A percentile compares a stretch with the other conserved stretches of the same genome.
These are phyloP conservation scores for Emmonsiellopsis sp. DNA, from an alignment of 2,329 filamentous ascomycete species.

Conservation along the genomic window DNA sequence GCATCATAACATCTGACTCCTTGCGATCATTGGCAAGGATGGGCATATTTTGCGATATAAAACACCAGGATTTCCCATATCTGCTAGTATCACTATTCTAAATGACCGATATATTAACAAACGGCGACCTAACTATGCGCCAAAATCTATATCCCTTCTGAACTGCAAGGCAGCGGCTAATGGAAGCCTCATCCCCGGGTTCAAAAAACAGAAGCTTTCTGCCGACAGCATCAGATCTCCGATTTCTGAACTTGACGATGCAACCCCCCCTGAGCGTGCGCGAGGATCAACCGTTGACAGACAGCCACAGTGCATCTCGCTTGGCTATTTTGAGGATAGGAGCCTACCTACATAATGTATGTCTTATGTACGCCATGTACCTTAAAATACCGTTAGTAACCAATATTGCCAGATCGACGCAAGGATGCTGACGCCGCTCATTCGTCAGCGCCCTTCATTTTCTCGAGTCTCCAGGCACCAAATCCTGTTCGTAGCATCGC, in stretches of 20 bases:
- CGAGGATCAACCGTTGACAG: background rate
- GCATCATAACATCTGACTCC: no score
- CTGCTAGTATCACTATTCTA: no score
- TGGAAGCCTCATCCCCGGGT: background rate
- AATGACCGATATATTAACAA: no score
- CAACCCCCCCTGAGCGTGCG: background rate
- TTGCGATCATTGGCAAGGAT: no score
- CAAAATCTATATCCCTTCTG: no score
- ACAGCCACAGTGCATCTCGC: background rate
- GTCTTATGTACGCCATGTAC: background rate
- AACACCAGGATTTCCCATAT: no score
- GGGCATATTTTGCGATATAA: no score
- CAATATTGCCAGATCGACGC: background rate
- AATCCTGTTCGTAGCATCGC: background rate
- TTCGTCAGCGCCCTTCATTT: background rate
- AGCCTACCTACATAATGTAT: background rate
- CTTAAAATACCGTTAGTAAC: background rate
- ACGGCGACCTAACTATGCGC: no score
- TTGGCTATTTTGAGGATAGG: background rate
- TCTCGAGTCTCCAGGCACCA: background rate
- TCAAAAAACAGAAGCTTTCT: background rate
- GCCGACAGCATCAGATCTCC: background rate
- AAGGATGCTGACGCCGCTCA: background rate
- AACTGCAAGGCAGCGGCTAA: no score
- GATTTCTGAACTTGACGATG: background rate